Evolutionary conservation across 2,329 filamentous ascomycete species (phyloP).

Genomic region (Botryosphaeria agaves): DNA sequence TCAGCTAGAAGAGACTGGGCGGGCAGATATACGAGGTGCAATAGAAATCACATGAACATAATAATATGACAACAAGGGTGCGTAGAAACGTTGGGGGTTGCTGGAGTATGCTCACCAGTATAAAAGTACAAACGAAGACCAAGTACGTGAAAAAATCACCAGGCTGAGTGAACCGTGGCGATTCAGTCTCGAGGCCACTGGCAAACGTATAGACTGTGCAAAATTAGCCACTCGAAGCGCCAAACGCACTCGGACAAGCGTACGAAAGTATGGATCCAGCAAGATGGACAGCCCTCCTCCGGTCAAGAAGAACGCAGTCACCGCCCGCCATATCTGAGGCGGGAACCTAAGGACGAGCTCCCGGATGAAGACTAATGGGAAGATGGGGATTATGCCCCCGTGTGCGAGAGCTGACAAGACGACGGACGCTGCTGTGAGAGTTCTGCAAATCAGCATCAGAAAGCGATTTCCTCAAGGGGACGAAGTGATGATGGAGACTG

Average conservation of each 20-base stretch:
- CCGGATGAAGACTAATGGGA: constrained; percentile 1
- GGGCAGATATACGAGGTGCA: constrained; percentile 43
- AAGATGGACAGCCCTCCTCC: constrained; percentile 39
- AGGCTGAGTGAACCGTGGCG: constrained; percentile 52
- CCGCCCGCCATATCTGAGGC: constrained; percentile 42
- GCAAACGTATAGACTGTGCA: constrained; percentile 55
- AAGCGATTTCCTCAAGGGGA: constrained; percentile 8
- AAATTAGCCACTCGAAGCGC: constrained; percentile 14
- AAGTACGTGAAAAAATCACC: constrained; percentile 73
- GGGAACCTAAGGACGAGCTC: constrained; percentile 36
- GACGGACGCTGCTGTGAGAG: constrained; percentile 47
- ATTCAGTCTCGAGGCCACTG: constrained; percentile 53
- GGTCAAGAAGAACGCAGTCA: constrained; percentile 42
- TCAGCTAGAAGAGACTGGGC: constrained; percentile 31
- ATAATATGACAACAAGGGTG: constrained; percentile 6
- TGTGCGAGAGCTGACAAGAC: constrained; percentile 44
- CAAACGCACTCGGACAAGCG: constrained; percentile 10
- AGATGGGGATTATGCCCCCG: constrained; percentile 31
- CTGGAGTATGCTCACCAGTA: constrained; percentile 51
- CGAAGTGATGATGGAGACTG: constrained; percentile 4
- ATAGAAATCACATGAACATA: constrained; percentile 5
- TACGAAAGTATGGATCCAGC: constrained; percentile 58
- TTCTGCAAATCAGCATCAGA: constrained; percentile 40
- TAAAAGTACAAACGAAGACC: constrained; percentile 51
- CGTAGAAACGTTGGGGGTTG: constrained; percentile 8